These are phyloP conservation scores for Fagopyrum tataricum DNA, from an alignment of 148 eudicot species.

Conservation along the genomic window DNA sequence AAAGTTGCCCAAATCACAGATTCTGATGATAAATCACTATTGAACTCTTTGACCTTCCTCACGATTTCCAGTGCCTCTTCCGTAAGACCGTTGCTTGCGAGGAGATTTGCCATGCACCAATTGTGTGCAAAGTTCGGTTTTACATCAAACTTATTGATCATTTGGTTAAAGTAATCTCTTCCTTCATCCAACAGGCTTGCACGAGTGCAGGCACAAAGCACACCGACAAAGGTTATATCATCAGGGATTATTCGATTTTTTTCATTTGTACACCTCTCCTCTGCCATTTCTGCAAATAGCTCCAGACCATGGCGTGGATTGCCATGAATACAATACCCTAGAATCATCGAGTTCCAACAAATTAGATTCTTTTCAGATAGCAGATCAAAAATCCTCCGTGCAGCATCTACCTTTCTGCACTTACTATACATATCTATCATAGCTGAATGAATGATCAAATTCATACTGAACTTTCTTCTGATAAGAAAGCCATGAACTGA, in stretches of 20 bases:
- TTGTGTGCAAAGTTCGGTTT: slow-evolving; percentile 69
- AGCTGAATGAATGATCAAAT: slow-evolving; percentile 45
- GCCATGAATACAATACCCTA: slow-evolving; percentile 70
- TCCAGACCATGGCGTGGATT: slow-evolving; percentile 53
- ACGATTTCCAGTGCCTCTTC: slow-evolving; percentile 53
- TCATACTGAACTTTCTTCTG: slow-evolving; percentile 22
- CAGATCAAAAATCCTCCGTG: slow-evolving; percentile 50
- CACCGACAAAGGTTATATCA: slow-evolving; percentile 58
- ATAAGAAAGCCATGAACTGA: slow-evolving; percentile 55
- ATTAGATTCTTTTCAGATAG: slow-evolving; percentile 41
- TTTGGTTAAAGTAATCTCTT: slow-evolving; percentile 44
- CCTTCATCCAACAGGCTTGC: slow-evolving; percentile 34
- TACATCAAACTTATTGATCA: slow-evolving; percentile 38
- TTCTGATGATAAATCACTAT: slow-evolving; percentile 25
- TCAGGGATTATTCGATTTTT: slow-evolving; percentile 30
- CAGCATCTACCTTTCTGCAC: slow-evolving; percentile 48
- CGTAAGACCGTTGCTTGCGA: slow-evolving; percentile 45
- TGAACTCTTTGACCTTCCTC: slow-evolving; percentile 30
- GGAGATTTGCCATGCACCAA: slow-evolving; percentile 83
- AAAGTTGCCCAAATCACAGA: slow-evolving; percentile 46
- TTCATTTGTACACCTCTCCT: slow-evolving; percentile 17
- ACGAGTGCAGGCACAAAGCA: slow-evolving; percentile 80
- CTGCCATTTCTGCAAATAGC: slow-evolving; percentile 45
- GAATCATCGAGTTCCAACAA: slow-evolving; percentile 78
- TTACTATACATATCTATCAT: slow-evolving; percentile 73